These are phyloP conservation scores for Quambalaria eucalypti DNA, from an alignment of 1,284 basidiomycete genomes.

Conservation along the genomic window DNA sequence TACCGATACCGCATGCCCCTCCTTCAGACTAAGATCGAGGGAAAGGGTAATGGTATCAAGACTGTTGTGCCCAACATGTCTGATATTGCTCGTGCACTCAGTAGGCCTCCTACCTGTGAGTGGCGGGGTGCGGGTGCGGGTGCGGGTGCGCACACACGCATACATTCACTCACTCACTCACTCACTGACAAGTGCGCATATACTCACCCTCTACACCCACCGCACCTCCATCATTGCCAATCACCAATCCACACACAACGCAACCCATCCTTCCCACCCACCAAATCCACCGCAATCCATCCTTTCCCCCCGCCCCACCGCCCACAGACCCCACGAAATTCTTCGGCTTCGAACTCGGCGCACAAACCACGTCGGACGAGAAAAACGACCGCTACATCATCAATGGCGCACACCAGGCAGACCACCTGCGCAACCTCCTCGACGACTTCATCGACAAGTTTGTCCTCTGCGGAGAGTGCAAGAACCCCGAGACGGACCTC, in stretches of 20 bases:
- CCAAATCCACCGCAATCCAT: not conserved
- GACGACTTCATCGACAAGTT: slow-evolving; percentile 93
- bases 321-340: slow-evolving; percentile 85
- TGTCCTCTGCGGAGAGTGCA: slow-evolving; percentile 92
- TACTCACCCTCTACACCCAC: too few relatives aligned
- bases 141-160: too few relatives aligned
- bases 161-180: too few relatives aligned
- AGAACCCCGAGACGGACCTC: slow-evolving; percentile 98
- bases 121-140: too few relatives aligned
- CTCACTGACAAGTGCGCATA: not conserved
- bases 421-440: slow-evolving; percentile 86
- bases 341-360: slow-evolving; percentile 96
- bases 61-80: slow-evolving; percentile 78
- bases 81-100: slow-evolving; percentile 89
- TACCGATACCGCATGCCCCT: slow-evolving; percentile 72
- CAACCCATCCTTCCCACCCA: too few relatives aligned
- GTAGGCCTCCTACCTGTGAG: slow-evolving; percentile 73
- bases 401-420: slow-evolving; percentile 89
- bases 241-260: too few relatives aligned
- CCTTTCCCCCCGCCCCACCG: not conserved
- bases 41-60: slow-evolving; percentile 99
- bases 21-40: slow-evolving; percentile 91
- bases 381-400: slow-evolving; percentile 97
- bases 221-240: too few relatives aligned
- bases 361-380: slow-evolving; percentile 91